Base-by-base conservation (phyloP, 1,284 basidiomycete species). In the Tylopilus sp. region DNA sequence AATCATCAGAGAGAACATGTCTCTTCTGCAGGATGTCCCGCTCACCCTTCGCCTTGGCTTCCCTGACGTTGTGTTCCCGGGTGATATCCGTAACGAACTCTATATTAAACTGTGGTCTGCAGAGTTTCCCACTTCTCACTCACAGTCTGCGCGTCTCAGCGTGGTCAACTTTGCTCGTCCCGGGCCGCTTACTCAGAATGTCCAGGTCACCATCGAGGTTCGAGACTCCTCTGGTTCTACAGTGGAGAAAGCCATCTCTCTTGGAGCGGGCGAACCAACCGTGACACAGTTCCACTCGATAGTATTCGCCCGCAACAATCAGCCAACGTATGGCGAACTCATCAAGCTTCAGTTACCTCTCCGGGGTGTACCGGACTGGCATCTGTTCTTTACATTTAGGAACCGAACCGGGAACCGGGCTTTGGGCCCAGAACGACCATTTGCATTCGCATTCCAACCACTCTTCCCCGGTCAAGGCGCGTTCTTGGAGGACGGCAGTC, bases 71-170 rank as follows among this genome's bases (percentile, higher is more conserved):
- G 94, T 97, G 9, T 94, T 95, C 63, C 95, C 95, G 1, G 92
- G 90, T 8, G 89, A 93, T 55, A 72, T 81, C n/a, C 83, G 95
- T 18, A 97, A 97, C 62, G 95, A 98, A 60, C 77, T 97, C 8
- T 98, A 97, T 68, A 80, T 97, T 74, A 97, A 94, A 64, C 77
- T 97, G 1, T 95, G 92, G 91, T 86, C 84, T 44, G 94, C 89
- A 23, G 86, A 90, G 55, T 97, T 96, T 62, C 72, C 76, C 2
- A 71, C 79, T 0, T 75, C 78, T 0, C 75, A 78, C 44, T 68
- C 72, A 40, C 73, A 78, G 37, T 63, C 66, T 25, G 55, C 67
- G 9, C 78, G 84, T 28, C 74, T 84, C 29, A 86, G 82, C 56
- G 74, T 87, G 39, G 74, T 75, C 33, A 82, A 77, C 58, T 79